A percentile compares a stretch with the other conserved stretches of the same genome.
Conservation (phyloP, 179 eudicot species). For the Silene coronaria region DNA sequence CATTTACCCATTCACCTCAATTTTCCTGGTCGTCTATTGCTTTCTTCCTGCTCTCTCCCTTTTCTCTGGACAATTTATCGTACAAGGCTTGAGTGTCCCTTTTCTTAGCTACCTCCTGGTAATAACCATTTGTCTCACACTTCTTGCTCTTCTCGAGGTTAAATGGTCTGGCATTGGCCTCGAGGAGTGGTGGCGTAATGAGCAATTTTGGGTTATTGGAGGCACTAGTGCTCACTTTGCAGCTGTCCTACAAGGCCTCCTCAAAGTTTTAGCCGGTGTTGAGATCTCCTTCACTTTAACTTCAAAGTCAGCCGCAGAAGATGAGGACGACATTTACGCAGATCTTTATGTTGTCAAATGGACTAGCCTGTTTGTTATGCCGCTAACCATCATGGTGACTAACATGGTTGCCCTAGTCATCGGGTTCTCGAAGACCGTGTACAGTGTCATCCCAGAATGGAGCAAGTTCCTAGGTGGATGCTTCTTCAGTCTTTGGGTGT, state of each 20-base stretch:
- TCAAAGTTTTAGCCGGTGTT: slow-evolving; percentile 61
- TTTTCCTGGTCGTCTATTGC: slow-evolving; percentile 56
- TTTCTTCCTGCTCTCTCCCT: slow-evolving; percentile 69
- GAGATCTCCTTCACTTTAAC: slow-evolving; percentile 74
- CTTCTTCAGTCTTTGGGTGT: slow-evolving; percentile 71
- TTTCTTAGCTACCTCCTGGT: slow-evolving; percentile 51
- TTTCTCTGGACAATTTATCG: slow-evolving; percentile 68
- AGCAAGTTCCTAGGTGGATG: slow-evolving; percentile 59
- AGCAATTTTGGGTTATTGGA: slow-evolving; percentile 76
- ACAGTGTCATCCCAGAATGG: slow-evolving; percentile 68
- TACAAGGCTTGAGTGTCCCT: slow-evolving; percentile 38
- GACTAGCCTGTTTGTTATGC: slow-evolving; percentile 62
- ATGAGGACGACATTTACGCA: slow-evolving; percentile 57
- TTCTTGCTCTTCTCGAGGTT: slow-evolving; percentile 64
- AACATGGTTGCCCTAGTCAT: slow-evolving; percentile 22
- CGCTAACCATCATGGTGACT: slow-evolving; percentile 38
- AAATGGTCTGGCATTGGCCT: slow-evolving; percentile 75
- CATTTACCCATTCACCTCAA: slow-evolving; percentile 74
- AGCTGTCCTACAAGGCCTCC: slow-evolving; percentile 65
- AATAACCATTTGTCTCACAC: slow-evolving; percentile 41
- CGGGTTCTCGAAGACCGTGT: slow-evolving; percentile 38
- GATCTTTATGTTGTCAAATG: slow-evolving; percentile 59
- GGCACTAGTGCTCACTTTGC: slow-evolving; percentile 71
- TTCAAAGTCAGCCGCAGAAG: slow-evolving; percentile 50
- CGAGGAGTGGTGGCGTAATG: slow-evolving; percentile 82